phyloP scores from a whole-genome alignment of 2,329 filamentous ascomycete genomes.

The Cladorrhinum sp. region DNA sequence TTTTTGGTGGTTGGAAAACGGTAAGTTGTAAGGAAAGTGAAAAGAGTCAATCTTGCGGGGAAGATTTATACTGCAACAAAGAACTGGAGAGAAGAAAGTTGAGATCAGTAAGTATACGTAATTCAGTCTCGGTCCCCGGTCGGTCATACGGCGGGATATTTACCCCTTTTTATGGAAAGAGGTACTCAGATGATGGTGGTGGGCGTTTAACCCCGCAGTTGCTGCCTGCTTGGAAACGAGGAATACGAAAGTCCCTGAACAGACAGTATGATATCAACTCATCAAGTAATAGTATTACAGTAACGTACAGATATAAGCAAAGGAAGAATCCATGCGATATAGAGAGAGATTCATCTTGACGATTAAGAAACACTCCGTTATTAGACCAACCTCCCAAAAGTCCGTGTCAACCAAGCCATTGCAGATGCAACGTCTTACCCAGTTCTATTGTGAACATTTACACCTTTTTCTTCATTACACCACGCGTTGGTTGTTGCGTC shows the following conservation, averaged over 20 bases:
- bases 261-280: background rate
- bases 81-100: too few species aligned
- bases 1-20: background rate
- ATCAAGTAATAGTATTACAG: background rate
- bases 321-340: too few species aligned
- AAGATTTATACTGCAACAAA: background rate
- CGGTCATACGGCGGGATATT: too few species aligned
- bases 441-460: background rate
- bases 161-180: background rate
- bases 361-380: background rate
- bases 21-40: background rate
- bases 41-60: background rate
- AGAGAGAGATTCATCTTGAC: background rate
- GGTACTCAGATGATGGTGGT: background rate
- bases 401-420: background rate
- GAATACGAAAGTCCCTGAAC: background rate
- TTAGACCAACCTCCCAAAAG: slow-evolving; percentile 13
- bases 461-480: slow-evolving; percentile 1
- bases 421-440: background rate
- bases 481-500: slow-evolving; percentile 26
- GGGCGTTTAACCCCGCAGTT: background rate
- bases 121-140: too few species aligned
- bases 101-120: too few species aligned
- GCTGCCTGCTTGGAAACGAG: background rate
- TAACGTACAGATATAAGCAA: background rate